A percentile compares a stretch with the other conserved stretches of the same genome.
Evolutionary conservation across 805 yeast species (phyloP).

Genomic region (Nematodospora valgi): DNA sequence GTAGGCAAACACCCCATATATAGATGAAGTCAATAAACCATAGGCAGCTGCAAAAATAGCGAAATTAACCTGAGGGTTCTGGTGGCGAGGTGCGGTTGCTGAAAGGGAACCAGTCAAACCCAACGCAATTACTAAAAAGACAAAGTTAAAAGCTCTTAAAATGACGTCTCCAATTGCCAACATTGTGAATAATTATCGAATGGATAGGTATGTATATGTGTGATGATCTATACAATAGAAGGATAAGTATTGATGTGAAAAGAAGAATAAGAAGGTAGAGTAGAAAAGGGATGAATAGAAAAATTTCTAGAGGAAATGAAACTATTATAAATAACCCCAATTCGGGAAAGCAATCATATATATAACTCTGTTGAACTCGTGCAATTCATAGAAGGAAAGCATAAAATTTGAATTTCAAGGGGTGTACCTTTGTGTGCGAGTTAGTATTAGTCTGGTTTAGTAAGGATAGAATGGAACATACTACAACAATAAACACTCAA

Average conservation of each 20-base stretch:
- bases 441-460: no score
- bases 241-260: constrained; percentile 1
- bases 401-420: no score
- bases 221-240: not conserved
- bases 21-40: constrained; percentile 73
- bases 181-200: constrained; percentile 25
- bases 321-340: no score
- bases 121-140: constrained; percentile 71
- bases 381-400: no score
- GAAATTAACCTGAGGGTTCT: constrained; percentile 82
- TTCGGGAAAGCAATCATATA: no score
- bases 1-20: constrained; percentile 77
- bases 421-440: no score
- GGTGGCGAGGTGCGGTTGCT: constrained; percentile 50
- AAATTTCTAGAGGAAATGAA: no score
- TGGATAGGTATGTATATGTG: not conserved
- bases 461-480: no score
- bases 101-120: constrained; percentile 91
- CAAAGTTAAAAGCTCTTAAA: constrained; percentile 71
- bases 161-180: constrained; percentile 72
- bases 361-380: no score
- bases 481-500: no score
- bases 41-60: constrained; percentile 84
- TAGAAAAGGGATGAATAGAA: not conserved
- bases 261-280: constrained; percentile 1